These are phyloP conservation scores for Acorus gramineus DNA, from an alignment of 106 monocot genomes.

Conservation along the genomic window DNA sequence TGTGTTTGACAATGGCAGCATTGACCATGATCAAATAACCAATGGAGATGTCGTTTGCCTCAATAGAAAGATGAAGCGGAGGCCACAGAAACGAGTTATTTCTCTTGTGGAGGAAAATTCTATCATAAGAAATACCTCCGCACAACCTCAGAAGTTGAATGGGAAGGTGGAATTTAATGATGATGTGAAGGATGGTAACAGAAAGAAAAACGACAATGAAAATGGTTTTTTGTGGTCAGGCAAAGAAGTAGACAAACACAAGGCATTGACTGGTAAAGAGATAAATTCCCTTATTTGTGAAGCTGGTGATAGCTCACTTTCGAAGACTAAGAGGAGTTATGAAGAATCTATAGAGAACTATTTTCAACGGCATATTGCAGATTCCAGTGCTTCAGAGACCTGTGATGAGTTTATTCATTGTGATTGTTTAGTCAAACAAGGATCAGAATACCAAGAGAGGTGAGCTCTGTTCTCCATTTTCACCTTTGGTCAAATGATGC, in stretches of 20 bases:
- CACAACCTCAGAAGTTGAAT: conserved; percentile 19
- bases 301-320: not conserved
- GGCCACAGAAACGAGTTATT: conserved; percentile 30
- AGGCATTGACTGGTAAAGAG: not conserved
- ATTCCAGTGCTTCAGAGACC: conserved; percentile 32
- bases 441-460: conserved; percentile 34
- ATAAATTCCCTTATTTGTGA: not conserved
- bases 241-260: not conserved
- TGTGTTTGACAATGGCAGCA: not conserved
- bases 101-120: conserved; percentile 20
- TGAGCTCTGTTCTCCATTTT: conserved; percentile 4
- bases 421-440: conserved; percentile 38
- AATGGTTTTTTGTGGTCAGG: not conserved
- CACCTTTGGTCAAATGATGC: no score
- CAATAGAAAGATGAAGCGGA: conserved; percentile 20
- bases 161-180: conserved; percentile 10
- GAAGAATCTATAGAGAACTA: conserved; percentile 25
- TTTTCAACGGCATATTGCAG: conserved; percentile 35
- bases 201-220: conserved; percentile 6
- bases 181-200: conserved; percentile 10
- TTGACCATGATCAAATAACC: not conserved
- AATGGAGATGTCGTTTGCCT: conserved; percentile 9
- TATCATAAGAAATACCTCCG: conserved; percentile 3
- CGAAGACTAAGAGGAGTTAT: conserved; percentile 4
- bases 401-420: conserved; percentile 37